Evolutionary conservation across 495 filamentous ascomycete species (phyloP), one percentile per base, ranked within the genome.

Genomic region (Penicillium pancosmium): DNA sequence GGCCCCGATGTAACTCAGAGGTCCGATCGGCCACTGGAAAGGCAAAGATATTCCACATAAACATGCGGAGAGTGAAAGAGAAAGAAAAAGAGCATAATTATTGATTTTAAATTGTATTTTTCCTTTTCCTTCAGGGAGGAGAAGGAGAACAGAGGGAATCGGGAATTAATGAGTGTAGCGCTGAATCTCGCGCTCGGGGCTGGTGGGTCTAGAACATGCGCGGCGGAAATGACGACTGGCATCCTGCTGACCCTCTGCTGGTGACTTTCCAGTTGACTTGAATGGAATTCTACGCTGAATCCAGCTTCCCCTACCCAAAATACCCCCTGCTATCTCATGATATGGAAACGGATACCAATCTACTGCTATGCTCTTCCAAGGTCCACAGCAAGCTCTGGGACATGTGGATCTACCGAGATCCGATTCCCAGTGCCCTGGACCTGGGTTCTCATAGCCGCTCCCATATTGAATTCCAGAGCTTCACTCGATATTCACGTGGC

Each of bases 341-440:
- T 48, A 48, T 40, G 40, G 48, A 43, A 52, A 36, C 21, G 35
- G 19, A 50, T 56, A 18, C 54, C 50, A 53, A 61, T 15, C 57
- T 54, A 54, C 40, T 53, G 52, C 50, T 48, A 50, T 57, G 52
- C 33, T 53, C 62, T 47, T 38, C 4, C 16, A 23, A 49, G 52
- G 54, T 56, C 61, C 66, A 65, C 57, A 50, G 36, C 49, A 67
- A 67, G 44, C 46, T 60, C 51, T 57, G 66, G 57, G 44, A 66
- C 60, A 46, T 59, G 67, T 68, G 62, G 67, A 66, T 68, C 67
- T 63, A 62, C 64, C 62, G 62, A 70, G 62, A 70, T 66, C 65
- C 57, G 59, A 53, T 54, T 50, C 60, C 67, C 58, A 60, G 62
- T 60, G 8, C 55, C 65, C 53, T 62, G 67, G 65, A 21, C 40